Base-by-base conservation (phyloP, 768 basidiomycete genomes). In the Mycena galopus region DNA sequence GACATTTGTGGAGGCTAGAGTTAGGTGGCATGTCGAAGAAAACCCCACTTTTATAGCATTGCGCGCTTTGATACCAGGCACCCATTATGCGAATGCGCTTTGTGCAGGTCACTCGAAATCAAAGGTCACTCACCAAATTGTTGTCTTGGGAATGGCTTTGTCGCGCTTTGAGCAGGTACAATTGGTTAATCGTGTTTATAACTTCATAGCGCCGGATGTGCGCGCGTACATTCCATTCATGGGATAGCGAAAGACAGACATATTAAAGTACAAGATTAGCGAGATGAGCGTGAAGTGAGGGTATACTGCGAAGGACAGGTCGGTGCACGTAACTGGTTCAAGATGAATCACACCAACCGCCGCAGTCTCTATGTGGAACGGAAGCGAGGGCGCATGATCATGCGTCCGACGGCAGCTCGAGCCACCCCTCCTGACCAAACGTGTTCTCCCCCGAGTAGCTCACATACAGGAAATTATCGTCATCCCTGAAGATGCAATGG, bases 401-500 rank as follows among this genome's bases (percentile, higher is more conserved):
- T 82, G 84, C 87, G 70, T 85, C 84, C 75, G 78, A 82, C 57
- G 85, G 83, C 73, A 87, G 75, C 79, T 88, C 88, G 57, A 87
- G 75, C 86, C 85, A 87, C 59, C 82, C 86, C 80, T 85, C 82
- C 73, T 81, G 82, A 61, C 96, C 96, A 77, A 98, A 98, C 39
- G 95, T 96, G 84, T 98, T 98, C 93, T 98, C 97, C 71, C 97
- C 97, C 44, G 96, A 98, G 87, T 98, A 99, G 80, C 95, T 95
- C 72, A 99, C 96, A 80, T 98, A 99, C 50, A 99, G 88, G 90
- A 99, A 99, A 73, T 96, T 96, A 81, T 99, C 98, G 82, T 99
- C 98, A 77, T 99, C 98, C 89, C 97, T 98, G 9, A 7, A n/a
- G 58, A 25, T 25, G 67, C 62, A 67, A n/a, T n/a, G n/a, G n/a